Evolutionary conservation across 306 rosid species (phyloP), one percentile per base, ranked within the genome.

Genomic region (Pueraria montana): DNA sequence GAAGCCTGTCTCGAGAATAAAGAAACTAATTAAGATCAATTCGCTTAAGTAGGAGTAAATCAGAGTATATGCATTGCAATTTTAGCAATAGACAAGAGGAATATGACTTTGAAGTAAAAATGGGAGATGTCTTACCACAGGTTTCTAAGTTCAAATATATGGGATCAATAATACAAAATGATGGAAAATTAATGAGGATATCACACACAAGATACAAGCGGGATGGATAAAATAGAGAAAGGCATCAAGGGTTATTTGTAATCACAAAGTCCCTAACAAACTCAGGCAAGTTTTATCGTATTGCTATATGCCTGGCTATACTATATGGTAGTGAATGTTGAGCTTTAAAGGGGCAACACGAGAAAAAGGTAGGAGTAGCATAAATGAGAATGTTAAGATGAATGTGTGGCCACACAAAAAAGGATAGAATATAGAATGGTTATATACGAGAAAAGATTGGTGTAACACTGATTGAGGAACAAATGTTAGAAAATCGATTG

Each of bases 1-100:
- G 98, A 89, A 55, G 97, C 99, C 99, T 96, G 89, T 43, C 66
- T 55, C 87, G 53, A 40, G 26, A 76, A 40, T 40, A 40, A 68
- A 36, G 82, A 77, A 59, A 74, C 2, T 17, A 64, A 64, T 14
- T 62, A 48, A 45, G 20, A 21, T 21, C 32, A 26, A 74, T 61
- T 58, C 32, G 69, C 12, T 11, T 27, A 14, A 12, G 69, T 17
- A 62, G 69, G 42, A 62, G 38, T 3, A 2, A 27, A 62, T 2
- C 42, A 16, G 2, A 61, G 38, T 27, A 27, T 13, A 24, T 61
- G 18, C 9, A 26, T 61, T 27, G 40, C 67, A 61, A 61, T 2
- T 26, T 61, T 61, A 62, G 69, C 21, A 62, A 14, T 11, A 27
- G 69, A 27, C 11, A 14, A 27, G 10, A 6, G 18, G 20, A 61